phyloP scores from a whole-genome alignment of 1,284 basidiomycete genomes.

The Pascua guehoae region DNA sequence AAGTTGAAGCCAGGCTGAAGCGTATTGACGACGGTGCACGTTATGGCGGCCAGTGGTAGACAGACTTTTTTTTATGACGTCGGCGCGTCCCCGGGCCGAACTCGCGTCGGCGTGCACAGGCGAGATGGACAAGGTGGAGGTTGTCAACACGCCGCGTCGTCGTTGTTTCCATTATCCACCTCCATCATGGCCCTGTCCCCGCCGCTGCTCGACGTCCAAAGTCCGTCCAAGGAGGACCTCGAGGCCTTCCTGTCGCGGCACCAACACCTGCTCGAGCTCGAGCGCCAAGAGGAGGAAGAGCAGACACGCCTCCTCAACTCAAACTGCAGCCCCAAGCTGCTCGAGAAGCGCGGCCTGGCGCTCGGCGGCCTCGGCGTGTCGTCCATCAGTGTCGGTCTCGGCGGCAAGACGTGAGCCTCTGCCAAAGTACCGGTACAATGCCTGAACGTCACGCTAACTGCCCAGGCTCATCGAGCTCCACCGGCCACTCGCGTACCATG shows the following conservation, averaged over 20 bases:
- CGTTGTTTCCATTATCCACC: too few species aligned
- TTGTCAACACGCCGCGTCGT: too few species aligned
- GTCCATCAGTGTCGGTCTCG: conserved; percentile 72
- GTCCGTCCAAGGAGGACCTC: conserved; percentile 43
- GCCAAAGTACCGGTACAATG: conserved; percentile 8
- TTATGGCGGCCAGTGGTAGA: too few species aligned
- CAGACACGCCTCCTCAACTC: conserved; percentile 74
- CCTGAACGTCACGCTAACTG: neutral
- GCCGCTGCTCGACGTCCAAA: conserved; percentile 18
- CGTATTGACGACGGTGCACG: too few species aligned
- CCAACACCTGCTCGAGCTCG: conserved; percentile 62
- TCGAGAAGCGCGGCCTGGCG: conserved; percentile 83
- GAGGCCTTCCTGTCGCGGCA: conserved; percentile 69
- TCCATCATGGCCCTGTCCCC: too few species aligned
- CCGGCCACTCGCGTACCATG: conserved; percentile 74
- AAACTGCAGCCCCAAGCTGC: conserved; percentile 74
- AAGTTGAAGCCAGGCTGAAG: too few species aligned
- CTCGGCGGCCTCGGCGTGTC: conserved; percentile 69
- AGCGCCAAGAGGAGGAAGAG: conserved; percentile 78
- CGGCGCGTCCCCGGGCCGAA: too few species aligned
- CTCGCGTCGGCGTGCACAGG: too few species aligned
- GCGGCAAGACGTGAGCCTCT: conserved; percentile 76
- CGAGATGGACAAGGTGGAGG: too few species aligned
- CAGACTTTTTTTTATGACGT: too few species aligned
- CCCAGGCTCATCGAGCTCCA: conserved; percentile 78